Percentiles rank a stretch among this genome's conserved stretches.
Conservation (phyloP, 2,329 filamentous ascomycete genomes). For the Plenodomus lindquistii region DNA sequence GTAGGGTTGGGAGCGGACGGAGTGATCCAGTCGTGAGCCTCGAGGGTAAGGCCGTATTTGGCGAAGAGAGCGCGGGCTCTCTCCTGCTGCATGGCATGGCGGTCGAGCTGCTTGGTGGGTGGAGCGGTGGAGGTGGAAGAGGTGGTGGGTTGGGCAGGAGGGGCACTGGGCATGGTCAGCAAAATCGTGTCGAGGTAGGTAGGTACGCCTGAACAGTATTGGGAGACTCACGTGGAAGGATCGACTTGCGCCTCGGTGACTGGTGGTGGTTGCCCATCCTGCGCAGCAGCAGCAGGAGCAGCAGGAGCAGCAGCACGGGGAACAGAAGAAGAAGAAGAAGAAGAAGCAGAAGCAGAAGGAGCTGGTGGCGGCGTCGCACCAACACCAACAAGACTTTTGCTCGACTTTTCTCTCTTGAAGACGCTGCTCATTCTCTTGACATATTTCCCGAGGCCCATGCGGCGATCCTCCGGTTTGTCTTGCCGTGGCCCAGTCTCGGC, state of each 20-base stretch:
- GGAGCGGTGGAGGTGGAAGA: constrained; percentile 4
- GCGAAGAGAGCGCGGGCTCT: constrained; percentile 47
- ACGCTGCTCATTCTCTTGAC: constrained; percentile 47
- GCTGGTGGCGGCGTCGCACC: constrained; percentile 9
- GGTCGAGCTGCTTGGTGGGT: constrained; percentile 27
- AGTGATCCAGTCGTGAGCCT: constrained; percentile 44
- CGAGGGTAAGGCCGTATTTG: constrained; percentile 49
- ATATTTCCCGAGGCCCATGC: constrained; percentile 44
- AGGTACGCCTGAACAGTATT: neutral
- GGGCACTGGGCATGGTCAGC: neutral
- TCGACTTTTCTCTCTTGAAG: constrained; percentile 40
- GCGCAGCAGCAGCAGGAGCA: constrained; percentile 7
- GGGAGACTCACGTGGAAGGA: constrained; percentile 7
- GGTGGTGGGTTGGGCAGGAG: constrained; percentile 7
- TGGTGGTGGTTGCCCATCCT: constrained; percentile 9
- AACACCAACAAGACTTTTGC: constrained; percentile 13
- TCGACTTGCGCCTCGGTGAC: constrained; percentile 7
- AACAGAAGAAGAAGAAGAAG: too few relatives aligned
- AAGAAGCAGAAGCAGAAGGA: constrained; percentile 5
- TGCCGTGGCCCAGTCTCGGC: constrained; percentile 16
- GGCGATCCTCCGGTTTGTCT: constrained; percentile 29
- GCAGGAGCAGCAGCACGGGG: too few relatives aligned
- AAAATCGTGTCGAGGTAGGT: neutral
- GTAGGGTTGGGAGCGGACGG: constrained; percentile 27
- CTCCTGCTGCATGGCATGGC: constrained; percentile 44